Percentiles rank a stretch among this genome's conserved stretches.
Evolutionary conservation across 108 stramenopile genomes (phyloP).

Genomic region (Parmales sp.): DNA sequence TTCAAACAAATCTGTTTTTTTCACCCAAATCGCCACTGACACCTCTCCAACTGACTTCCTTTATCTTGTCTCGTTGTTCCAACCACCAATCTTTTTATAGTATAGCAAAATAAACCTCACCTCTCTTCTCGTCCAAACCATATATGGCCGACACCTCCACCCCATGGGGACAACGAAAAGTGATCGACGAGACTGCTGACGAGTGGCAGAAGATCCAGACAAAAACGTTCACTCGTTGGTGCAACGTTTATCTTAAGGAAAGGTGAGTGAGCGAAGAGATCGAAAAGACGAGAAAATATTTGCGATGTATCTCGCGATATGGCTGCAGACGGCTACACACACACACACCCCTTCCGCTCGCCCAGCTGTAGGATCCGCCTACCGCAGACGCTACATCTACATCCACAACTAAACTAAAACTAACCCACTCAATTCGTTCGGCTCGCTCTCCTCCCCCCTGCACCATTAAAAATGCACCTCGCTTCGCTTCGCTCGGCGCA

Average conservation of each 20-base stretch:
- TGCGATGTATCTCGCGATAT: neutral
- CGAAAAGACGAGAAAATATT: neutral
- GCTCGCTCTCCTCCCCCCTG: too few species aligned
- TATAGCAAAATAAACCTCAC: too few species aligned
- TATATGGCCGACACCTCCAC: too few species aligned
- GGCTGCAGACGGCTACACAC: neutral
- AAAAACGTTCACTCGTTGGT: slow-evolving; percentile 25
- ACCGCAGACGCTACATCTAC: too few species aligned
- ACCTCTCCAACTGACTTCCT: too few species aligned
- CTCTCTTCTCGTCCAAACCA: too few species aligned
- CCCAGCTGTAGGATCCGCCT: neutral
- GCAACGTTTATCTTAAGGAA: neutral
- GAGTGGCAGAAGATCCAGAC: slow-evolving; percentile 14
- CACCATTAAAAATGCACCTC: slow-evolving; percentile 12
- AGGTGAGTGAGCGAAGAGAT: neutral
- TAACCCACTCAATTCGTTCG: too few species aligned
- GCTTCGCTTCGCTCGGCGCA: slow-evolving; percentile 1
- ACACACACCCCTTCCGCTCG: slow-evolving; percentile 9
- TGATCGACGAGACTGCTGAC: neutral
- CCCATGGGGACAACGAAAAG: neutral
- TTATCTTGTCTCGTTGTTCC: too few species aligned
- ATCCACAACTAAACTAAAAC: too few species aligned
- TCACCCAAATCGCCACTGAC: too few species aligned
- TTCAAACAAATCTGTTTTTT: too few species aligned
- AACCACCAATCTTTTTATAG: too few species aligned